A percentile compares a stretch with the other conserved stretches of the same genome.
phyloP scores from a whole-genome alignment of 2,329 filamentous ascomycete genomes.

The Stagonosporopsis vannaccii region DNA sequence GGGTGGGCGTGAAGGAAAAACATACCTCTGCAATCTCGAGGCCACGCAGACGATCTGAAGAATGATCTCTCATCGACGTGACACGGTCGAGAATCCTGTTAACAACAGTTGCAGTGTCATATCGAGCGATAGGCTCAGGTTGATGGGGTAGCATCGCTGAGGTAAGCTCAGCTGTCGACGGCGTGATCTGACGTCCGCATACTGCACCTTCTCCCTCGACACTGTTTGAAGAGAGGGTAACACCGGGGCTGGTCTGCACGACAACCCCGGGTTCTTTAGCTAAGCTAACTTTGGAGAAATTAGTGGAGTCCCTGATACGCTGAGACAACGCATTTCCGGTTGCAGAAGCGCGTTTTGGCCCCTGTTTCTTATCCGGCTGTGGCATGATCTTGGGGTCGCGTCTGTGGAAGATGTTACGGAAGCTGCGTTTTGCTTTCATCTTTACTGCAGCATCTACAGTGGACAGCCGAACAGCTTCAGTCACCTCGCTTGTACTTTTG shows the following conservation, averaged over 20 bases:
- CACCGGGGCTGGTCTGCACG: neutral
- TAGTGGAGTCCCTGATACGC: constrained; percentile 28
- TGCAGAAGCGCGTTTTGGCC: constrained; percentile 25
- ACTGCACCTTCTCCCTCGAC: neutral
- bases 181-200: neutral
- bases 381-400: constrained; percentile 13
- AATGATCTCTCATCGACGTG: constrained; percentile 12
- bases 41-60: constrained; percentile 26
- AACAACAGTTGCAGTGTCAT: constrained; percentile 18
- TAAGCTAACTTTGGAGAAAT: constrained; percentile 24
- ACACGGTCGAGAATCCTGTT: constrained; percentile 25
- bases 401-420: constrained; percentile 35
- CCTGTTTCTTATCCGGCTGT: constrained; percentile 5
- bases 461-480: neutral
- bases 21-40: constrained; percentile 39
- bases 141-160: neutral
- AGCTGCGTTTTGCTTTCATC: constrained; percentile 33
- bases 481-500: neutral
- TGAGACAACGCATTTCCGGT: constrained; percentile 28
- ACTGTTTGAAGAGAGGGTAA: neutral
- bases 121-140: neutral
- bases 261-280: constrained; percentile 10
- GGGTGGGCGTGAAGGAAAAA: constrained; percentile 5
- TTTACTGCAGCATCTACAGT: constrained; percentile 2
- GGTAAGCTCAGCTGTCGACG: neutral